A percentile compares a stretch with the other conserved stretches of the same genome.
Evolutionary conservation across 2,329 filamentous ascomycete species (phyloP).

Genomic region (Teratosphaeria destructans): DNA sequence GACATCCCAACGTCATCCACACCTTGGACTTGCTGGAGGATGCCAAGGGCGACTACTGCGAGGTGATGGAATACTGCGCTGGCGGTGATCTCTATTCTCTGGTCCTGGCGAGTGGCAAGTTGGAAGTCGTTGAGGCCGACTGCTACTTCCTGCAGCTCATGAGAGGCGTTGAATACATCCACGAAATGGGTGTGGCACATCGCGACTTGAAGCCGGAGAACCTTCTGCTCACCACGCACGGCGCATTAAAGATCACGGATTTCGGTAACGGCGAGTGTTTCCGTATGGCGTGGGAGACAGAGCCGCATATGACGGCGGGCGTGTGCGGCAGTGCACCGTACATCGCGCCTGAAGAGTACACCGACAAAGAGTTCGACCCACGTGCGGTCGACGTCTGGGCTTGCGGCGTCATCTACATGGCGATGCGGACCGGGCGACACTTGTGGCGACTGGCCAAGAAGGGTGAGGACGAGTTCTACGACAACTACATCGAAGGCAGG

Average conservation of each 20-base stretch:
- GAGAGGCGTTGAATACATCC: constrained; percentile 97
- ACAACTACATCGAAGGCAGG: constrained; percentile 82
- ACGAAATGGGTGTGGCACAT: constrained; percentile 98
- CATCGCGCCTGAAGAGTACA: constrained; percentile 93
- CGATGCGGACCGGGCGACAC: constrained; percentile 92
- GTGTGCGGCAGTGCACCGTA: constrained; percentile 95
- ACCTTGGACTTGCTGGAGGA: constrained; percentile 92
- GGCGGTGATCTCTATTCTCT: constrained; percentile 93
- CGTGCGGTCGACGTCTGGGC: constrained; percentile 98
- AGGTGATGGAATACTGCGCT: constrained; percentile 98
- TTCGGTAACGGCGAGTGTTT: constrained; percentile 99
- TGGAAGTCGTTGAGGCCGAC: constrained; percentile 86
- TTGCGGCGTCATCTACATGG: constrained; percentile 98
- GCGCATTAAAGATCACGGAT: constrained; percentile 92
- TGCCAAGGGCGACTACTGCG: constrained; percentile 93
- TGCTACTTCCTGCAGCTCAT: constrained; percentile 99
- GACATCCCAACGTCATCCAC: constrained; percentile 96
- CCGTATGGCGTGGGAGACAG: constrained; percentile 98
- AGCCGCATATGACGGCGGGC: constrained; percentile 95
- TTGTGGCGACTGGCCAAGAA: constrained; percentile 95
- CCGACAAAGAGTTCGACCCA: constrained; percentile 90
- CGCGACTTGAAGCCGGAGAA: constrained; percentile 97
- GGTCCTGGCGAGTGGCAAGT: constrained; percentile 79
- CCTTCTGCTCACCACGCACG: constrained; percentile 81
- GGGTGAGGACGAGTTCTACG: constrained; percentile 95